These are phyloP conservation scores for Nemania sp. DNA, from an alignment of 2,329 filamentous ascomycete genomes.

Conservation along the genomic window DNA sequence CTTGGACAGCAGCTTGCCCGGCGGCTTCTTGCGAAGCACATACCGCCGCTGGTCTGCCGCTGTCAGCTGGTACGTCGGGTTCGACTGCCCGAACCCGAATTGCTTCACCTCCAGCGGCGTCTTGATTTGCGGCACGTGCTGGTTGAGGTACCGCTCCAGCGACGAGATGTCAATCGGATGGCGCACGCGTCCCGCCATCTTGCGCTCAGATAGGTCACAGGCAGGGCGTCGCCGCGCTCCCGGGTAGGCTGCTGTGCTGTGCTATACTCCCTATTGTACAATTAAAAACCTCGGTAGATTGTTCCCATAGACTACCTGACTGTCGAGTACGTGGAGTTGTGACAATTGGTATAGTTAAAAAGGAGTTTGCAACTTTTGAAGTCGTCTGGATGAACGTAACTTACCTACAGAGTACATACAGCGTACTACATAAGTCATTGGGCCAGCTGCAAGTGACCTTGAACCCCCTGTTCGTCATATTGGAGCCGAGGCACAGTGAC, in stretches of 20 bases:
- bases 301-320: too few species aligned
- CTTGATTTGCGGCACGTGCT: conserved; percentile 81
- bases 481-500: background rate
- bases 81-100: conserved; percentile 97
- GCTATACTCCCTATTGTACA: too few species aligned
- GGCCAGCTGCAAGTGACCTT: too few species aligned
- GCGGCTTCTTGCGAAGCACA: conserved; percentile 96
- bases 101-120: conserved; percentile 87
- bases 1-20: conserved; percentile 89
- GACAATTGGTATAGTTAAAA: too few species aligned
- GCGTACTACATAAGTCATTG: too few species aligned
- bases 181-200: conserved; percentile 83
- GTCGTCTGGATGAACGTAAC: too few species aligned
- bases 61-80: conserved; percentile 92
- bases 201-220: conserved; percentile 51
- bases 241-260: too few species aligned
- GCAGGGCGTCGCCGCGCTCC: conserved; percentile 63
- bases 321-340: too few species aligned
- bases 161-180: conserved; percentile 85
- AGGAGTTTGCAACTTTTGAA: too few species aligned
- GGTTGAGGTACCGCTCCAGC: conserved; percentile 75
- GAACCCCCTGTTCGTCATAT: background rate
- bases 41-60: conserved; percentile 70
- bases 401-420: too few species aligned
- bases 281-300: too few species aligned